These are phyloP conservation scores for Spiromastix sp. DNA, from an alignment of 2,329 filamentous ascomycete species.

Conservation along the genomic window DNA sequence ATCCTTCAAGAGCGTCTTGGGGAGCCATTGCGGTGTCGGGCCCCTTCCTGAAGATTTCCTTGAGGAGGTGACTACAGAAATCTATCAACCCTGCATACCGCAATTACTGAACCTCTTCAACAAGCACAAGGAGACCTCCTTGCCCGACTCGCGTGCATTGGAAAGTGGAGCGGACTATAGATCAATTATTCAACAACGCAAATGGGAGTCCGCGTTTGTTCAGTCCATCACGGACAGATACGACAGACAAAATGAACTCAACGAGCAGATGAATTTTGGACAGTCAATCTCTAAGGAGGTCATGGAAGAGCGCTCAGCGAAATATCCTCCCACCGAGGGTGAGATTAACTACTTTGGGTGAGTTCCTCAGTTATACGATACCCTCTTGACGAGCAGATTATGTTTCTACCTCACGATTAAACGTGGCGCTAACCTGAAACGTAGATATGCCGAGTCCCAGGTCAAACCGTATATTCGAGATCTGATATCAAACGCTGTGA, in stretches of 20 bases:
- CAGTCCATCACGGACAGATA: constrained; percentile 23
- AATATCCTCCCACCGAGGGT: constrained; percentile 17
- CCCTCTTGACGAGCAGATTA: no score
- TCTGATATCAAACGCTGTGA: constrained; percentile 15
- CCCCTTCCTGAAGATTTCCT: constrained; percentile 22
- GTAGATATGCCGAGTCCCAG: constrained; percentile 29
- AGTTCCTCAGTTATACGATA: no score
- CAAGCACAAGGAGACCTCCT: constrained; percentile 11
- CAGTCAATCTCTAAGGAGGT: constrained; percentile 20
- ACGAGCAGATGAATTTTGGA: constrained; percentile 27
- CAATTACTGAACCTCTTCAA: constrained; percentile 24
- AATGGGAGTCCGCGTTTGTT: constrained; percentile 22
- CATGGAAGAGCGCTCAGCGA: constrained; percentile 18
- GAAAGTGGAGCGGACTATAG: constrained; percentile 4
- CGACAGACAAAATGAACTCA: constrained; percentile 19
- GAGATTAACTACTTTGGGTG: constrained; percentile 37
- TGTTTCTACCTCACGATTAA: no score
- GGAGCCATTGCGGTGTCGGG: constrained; percentile 22
- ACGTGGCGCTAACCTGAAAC: constrained; percentile 5
- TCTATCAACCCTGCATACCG: constrained; percentile 24
- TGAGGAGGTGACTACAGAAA: constrained; percentile 17
- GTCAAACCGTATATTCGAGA: constrained; percentile 26
- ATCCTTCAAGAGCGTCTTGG: constrained; percentile 23
- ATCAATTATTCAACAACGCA: constrained; percentile 13
- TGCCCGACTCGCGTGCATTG: no score